Base-by-base conservation (phyloP, 169 alveolate genomes). In the Plasmodium gonderi region DNA sequence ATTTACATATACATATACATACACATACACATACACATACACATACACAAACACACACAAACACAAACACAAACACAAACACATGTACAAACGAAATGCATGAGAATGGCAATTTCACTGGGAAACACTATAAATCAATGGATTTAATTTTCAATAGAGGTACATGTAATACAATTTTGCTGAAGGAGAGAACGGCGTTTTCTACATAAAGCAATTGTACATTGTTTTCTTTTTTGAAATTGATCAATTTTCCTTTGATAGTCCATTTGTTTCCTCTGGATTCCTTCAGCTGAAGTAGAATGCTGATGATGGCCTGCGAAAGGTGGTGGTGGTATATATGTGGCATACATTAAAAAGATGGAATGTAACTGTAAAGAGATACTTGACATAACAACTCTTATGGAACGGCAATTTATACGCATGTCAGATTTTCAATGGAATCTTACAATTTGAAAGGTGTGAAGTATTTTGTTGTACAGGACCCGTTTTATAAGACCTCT, bases 91-190 rank as follows among this genome's bases (percentile, higher is more conserved):
- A n/a, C n/a, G n/a, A n/a, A n/a, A n/a, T n/a, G n/a, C n/a, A n/a
- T n/a, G n/a, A n/a, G n/a, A n/a, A n/a, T n/a, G n/a, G n/a, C n/a
- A n/a, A n/a, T 64, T 64, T 26, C 40, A 23, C 26, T 6, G 79
- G 0, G 49, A 29, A 75, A 75, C n/a, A 7, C 36, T 47, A 87
- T 44, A 76, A 40, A 87, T 87, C 93, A 11, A 87, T 87, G n/a
- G 93, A 74, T 20, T 87, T 87, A 40, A 87, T 87, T 87, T 87
- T 87, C 20, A 87, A 47, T 20, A 87, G 68, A 45, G 93, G 93
- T 0, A 64, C 36, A 51, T 87, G 93, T 17, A 87, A 20, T n/a
- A 75, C 67, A 40, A 87, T 47, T 14, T 38, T 74, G 6, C 69
- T 64, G 17, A 75, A 31, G 17, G 93, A 49, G 7, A 87, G 93